phyloP scores from a whole-genome alignment of 2,329 filamentous ascomycete genomes.

The Ilyonectria mors-panacis region DNA sequence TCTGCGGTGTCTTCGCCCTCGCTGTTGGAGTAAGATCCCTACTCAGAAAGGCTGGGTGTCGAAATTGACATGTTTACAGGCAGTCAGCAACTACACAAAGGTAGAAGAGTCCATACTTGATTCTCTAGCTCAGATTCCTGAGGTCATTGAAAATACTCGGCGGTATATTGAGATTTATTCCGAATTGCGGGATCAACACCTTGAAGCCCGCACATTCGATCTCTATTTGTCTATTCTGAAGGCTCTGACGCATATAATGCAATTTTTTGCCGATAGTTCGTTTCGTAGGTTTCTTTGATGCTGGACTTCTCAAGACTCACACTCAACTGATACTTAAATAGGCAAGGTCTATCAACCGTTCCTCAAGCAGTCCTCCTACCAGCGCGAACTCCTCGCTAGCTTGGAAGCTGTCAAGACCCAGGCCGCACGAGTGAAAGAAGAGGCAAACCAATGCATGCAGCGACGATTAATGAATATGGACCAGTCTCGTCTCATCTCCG shows the following conservation, averaged over 20 bases:
- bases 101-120: slow-evolving; percentile 28
- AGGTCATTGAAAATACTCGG: slow-evolving; percentile 24
- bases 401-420: neutral
- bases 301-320: neutral
- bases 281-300: slow-evolving; percentile 1
- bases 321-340: neutral
- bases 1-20: slow-evolving; percentile 5
- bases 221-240: slow-evolving; percentile 26
- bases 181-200: slow-evolving; percentile 17
- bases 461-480: slow-evolving; percentile 4
- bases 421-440: neutral
- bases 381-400: neutral
- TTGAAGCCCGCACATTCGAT: slow-evolving; percentile 28
- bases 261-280: slow-evolving; percentile 32
- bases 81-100: slow-evolving; percentile 10
- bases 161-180: slow-evolving; percentile 30
- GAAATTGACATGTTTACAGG: neutral
- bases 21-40: neutral
- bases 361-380: slow-evolving; percentile 15
- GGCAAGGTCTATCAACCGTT: neutral
- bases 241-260: slow-evolving; percentile 28
- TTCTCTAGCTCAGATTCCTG: slow-evolving; percentile 22
- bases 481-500: neutral
- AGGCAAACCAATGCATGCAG: neutral
- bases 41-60: neutral